phyloP scores from a whole-genome alignment of 1,284 basidiomycete genomes.

The Tilletia indica region DNA sequence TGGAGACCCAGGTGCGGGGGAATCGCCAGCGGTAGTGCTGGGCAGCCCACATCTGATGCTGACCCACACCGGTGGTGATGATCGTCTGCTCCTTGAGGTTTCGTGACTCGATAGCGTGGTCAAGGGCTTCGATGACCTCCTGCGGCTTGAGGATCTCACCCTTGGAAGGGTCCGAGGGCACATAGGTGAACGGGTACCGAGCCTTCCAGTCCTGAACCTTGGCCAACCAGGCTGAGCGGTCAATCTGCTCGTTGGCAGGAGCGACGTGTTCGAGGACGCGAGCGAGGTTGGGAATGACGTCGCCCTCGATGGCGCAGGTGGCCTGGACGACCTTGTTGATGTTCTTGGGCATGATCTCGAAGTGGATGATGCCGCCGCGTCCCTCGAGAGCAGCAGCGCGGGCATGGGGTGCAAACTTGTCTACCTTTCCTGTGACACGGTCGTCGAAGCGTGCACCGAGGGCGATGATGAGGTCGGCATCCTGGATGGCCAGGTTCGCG shows the following conservation, averaged over 20 bases:
- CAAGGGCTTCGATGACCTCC: constrained; percentile 89
- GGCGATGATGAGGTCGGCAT: constrained; percentile 95
- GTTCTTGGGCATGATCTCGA: constrained; percentile 98
- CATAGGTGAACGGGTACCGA: constrained; percentile 85
- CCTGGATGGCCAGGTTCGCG: constrained; percentile 95
- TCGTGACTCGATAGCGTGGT: constrained; percentile 62
- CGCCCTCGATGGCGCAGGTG: constrained; percentile 87
- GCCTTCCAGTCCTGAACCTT: constrained; percentile 72
- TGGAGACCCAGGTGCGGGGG: constrained; percentile 86
- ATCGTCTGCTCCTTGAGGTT: constrained; percentile 82
- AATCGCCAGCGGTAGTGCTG: constrained; percentile 88
- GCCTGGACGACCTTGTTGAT: constrained; percentile 98
- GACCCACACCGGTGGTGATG: constrained; percentile 90
- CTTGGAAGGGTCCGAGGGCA: constrained; percentile 63
- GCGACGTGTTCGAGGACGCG: constrained; percentile 71
- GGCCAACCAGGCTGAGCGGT: constrained; percentile 74
- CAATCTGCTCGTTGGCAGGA: constrained; percentile 22
- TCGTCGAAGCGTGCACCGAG: constrained; percentile 96
- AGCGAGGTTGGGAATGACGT: constrained; percentile 80
- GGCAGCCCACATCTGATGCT: constrained; percentile 99
- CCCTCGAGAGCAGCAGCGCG: constrained; percentile 79
- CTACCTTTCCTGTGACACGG: constrained; percentile 90
- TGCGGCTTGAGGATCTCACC: constrained; percentile 87
- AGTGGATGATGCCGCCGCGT: constrained; percentile 94
- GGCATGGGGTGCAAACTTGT: constrained; percentile 86